Evolutionary conservation across 2,329 filamentous ascomycete species (phyloP).

Genomic region (Pezicula radicicola): DNA sequence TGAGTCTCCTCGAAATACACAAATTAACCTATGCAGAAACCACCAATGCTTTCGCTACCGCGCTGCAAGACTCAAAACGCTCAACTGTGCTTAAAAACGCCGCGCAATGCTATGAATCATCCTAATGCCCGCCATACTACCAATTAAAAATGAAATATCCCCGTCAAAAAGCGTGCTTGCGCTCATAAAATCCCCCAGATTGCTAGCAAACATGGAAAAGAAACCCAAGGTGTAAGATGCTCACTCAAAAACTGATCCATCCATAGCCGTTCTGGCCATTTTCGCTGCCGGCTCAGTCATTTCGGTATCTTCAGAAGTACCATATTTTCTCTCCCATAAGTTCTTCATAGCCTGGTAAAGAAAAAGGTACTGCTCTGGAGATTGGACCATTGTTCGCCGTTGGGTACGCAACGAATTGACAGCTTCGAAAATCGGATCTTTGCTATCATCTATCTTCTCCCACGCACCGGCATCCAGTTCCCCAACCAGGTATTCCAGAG

Average conservation of each 20-base stretch:
- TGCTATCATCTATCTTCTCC: slow-evolving; percentile 24
- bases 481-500: slow-evolving; percentile 84
- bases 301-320: not conserved
- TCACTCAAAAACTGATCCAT: not conserved
- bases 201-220: too few relatives aligned
- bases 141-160: too few relatives aligned
- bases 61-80: too few relatives aligned
- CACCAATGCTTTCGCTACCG: too few relatives aligned
- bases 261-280: not conserved
- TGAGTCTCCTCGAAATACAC: too few relatives aligned
- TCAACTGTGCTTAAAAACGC: too few relatives aligned
- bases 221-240: too few relatives aligned
- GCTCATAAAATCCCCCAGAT: too few relatives aligned
- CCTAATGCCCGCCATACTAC: too few relatives aligned
- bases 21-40: too few relatives aligned
- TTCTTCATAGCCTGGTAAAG: slow-evolving; percentile 84
- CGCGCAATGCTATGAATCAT: too few relatives aligned
- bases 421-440: slow-evolving; percentile 72
- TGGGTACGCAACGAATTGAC: slow-evolving; percentile 83
- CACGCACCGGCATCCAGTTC: slow-evolving; percentile 72
- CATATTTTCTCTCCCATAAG: slow-evolving; percentile 66
- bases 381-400: slow-evolving; percentile 93
- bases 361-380: slow-evolving; percentile 79
- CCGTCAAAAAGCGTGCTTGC: too few relatives aligned
- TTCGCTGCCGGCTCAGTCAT: not conserved